Evolutionary conservation across 768 basidiomycete genomes (phyloP).

Genomic region (Termitomyces sp.): DNA sequence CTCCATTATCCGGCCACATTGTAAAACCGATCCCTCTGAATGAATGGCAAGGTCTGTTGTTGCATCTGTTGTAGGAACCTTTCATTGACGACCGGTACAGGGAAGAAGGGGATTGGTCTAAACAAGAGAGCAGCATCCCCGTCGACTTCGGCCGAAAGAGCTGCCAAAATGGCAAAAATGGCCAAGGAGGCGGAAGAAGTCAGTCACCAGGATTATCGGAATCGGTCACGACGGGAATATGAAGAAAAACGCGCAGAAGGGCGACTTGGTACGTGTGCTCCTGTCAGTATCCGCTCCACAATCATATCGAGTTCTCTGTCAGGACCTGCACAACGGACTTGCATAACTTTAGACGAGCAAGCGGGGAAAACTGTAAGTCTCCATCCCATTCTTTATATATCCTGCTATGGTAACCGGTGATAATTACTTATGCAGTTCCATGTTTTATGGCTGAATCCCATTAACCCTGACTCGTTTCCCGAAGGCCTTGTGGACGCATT

Average conservation of each 20-base stretch:
- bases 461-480: constrained; percentile 61
- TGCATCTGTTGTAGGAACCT: constrained; percentile 1
- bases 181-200: constrained; percentile 64
- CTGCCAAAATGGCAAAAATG: constrained; percentile 77
- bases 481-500: constrained; percentile 57
- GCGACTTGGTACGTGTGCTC: constrained; percentile 40
- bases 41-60: constrained; percentile 73
- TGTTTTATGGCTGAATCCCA: constrained; percentile 72
- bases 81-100: constrained; percentile 34
- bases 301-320: background rate
- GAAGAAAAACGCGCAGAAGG: constrained; percentile 72
- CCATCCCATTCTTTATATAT: background rate
- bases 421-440: constrained; percentile 55
- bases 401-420: constrained; percentile 4
- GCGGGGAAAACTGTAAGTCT: constrained; percentile 47
- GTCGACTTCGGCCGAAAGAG: constrained; percentile 49
- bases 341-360: constrained; percentile 69
- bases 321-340: constrained; percentile 70
- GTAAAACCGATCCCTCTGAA: constrained; percentile 68
- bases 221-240: constrained; percentile 67
- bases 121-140: constrained; percentile 68
- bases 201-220: constrained; percentile 57
- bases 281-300: background rate
- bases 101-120: constrained; percentile 74
- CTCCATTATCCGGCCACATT: constrained; percentile 30